phyloP scores from a whole-genome alignment of 345 rosid genomes.

The Fremontodendron californicum region DNA sequence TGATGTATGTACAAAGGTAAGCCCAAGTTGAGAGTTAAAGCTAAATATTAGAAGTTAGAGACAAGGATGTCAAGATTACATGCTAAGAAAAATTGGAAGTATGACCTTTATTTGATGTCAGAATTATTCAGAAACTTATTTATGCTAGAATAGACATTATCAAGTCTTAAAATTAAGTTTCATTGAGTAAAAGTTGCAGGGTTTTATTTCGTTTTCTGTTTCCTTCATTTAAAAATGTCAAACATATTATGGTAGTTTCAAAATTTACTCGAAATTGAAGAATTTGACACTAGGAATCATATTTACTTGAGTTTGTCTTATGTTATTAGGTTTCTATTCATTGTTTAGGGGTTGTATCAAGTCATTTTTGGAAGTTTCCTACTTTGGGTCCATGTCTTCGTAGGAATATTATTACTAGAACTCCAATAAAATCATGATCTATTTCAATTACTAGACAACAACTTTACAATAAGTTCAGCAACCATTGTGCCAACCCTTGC shows the following conservation, averaged over 20 bases:
- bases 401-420: neutral
- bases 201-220: neutral
- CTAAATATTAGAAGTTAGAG: constrained; percentile 2
- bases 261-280: neutral
- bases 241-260: neutral
- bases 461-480: neutral
- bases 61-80: neutral
- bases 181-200: neutral
- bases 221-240: neutral
- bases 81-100: neutral
- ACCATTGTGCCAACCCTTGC: neutral
- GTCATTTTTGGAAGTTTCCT: neutral
- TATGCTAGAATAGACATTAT: neutral
- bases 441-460: neutral
- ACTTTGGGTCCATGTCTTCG: neutral
- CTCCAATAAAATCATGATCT: neutral
- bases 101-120: neutral
- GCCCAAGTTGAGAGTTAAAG: constrained; percentile 18
- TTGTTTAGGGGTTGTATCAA: neutral
- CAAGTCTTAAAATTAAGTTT: neutral
- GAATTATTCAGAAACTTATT: neutral
- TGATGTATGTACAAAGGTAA: constrained; percentile 21
- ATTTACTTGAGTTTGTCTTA: neutral
- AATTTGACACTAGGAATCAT: neutral
- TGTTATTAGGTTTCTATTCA: neutral